Evolutionary conservation across 441 rosid genomes (phyloP).

Genomic region (Gossypium gossypioides): DNA sequence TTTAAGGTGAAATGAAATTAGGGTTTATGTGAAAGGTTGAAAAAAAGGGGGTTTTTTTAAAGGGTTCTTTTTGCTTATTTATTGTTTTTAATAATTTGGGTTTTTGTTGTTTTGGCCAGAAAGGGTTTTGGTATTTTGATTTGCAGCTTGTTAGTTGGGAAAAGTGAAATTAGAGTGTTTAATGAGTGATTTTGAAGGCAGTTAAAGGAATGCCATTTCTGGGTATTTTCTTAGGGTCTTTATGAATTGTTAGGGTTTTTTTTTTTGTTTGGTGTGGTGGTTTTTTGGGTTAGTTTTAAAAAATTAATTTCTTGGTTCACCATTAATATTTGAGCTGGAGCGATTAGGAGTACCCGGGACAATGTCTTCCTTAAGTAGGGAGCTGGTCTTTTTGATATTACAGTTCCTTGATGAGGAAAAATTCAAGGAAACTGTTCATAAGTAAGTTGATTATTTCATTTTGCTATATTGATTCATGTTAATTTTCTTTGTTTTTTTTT

Average conservation of each 20-base stretch:
- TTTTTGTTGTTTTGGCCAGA: neutral
- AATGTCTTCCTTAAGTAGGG: conserved; percentile 60
- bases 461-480: neutral
- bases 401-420: conserved; percentile 59
- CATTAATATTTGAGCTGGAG: conserved; percentile 34
- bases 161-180: neutral
- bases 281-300: conserved; percentile 3
- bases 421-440: conserved; percentile 54
- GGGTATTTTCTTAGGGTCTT: conserved; percentile 1
- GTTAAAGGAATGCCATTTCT: conserved; percentile 7
- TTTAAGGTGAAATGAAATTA: conserved; percentile 16
- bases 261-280: neutral
- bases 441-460: conserved; percentile 21
- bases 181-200: neutral
- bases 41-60: neutral
- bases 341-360: conserved; percentile 41
- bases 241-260: neutral
- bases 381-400: conserved; percentile 45
- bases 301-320: conserved; percentile 16
- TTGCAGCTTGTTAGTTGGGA: neutral
- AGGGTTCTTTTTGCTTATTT: neutral
- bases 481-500: neutral
- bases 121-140: neutral
- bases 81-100: neutral
- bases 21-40: conserved; percentile 21